A percentile compares a stretch with the other conserved stretches of the same genome.
phyloP scores from a whole-genome alignment of 441 rosid genomes.

The Lepidium campestre region DNA sequence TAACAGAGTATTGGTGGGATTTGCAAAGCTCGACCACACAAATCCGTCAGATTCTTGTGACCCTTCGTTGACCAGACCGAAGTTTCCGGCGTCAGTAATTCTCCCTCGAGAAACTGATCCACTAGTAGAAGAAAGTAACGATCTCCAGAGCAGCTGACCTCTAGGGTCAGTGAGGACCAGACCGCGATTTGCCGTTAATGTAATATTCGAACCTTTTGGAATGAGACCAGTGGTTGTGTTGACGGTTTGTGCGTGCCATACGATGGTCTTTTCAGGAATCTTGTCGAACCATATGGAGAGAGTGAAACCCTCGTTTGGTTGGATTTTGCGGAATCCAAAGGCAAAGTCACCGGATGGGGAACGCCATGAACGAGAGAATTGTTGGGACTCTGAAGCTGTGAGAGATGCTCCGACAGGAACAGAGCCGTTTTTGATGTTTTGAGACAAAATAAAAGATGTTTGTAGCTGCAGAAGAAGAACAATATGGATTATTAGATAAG shows the following conservation, averaged over 20 bases:
- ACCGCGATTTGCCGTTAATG: conserved; percentile 10
- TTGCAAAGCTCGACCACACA: conserved; percentile 13
- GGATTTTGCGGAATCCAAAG: conserved; percentile 19
- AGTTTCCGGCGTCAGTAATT: conserved; percentile 5
- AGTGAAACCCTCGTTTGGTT: conserved; percentile 11
- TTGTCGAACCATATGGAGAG: conserved; percentile 25
- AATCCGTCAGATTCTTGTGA: neutral
- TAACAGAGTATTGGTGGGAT: conserved; percentile 23
- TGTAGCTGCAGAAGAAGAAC: conserved; percentile 1
- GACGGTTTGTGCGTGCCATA: conserved; percentile 14
- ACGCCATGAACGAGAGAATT: conserved; percentile 13
- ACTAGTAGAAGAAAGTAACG: neutral
- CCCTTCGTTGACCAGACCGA: neutral
- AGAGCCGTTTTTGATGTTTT: conserved; percentile 8
- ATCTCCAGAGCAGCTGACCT: conserved; percentile 13
- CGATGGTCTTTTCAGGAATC: conserved; percentile 14
- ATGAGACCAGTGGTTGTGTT: conserved; percentile 5
- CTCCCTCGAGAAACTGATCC: conserved; percentile 12
- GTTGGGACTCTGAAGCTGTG: conserved; percentile 9
- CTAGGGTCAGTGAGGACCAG: conserved; percentile 4
- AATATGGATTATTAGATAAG: neutral
- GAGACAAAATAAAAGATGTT: neutral
- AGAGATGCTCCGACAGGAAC: conserved; percentile 21
- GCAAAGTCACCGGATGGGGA: conserved; percentile 21
- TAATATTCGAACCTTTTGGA: conserved; percentile 5